Conservation (phyloP, 2,329 filamentous ascomycete species). For the Biscogniauxia marginata region DNA sequence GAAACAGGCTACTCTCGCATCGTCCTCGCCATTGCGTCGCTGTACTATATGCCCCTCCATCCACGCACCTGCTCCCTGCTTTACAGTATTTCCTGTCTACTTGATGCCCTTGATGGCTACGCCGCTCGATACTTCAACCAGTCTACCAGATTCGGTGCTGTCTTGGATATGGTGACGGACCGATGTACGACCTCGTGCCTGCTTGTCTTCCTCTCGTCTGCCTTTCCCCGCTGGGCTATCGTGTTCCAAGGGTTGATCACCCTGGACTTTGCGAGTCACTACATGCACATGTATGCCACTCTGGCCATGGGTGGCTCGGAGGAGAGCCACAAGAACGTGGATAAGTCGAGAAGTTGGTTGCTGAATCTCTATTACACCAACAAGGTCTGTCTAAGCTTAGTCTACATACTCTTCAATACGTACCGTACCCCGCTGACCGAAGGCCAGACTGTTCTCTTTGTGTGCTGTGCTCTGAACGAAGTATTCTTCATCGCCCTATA, state of each 20-base stretch:
- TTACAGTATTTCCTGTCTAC: constrained; percentile 90
- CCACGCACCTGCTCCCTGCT: constrained; percentile 90
- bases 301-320: constrained; percentile 79
- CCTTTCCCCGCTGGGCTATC: constrained; percentile 91
- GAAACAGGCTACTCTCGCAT: constrained; percentile 72
- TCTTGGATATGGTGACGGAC: constrained; percentile 98
- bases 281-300: constrained; percentile 98
- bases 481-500: constrained; percentile 98
- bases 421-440: constrained; percentile 15
- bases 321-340: constrained; percentile 90
- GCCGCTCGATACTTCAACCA: constrained; percentile 89
- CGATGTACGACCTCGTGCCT: constrained; percentile 94
- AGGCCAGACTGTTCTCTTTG: constrained; percentile 78
- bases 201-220: constrained; percentile 89
- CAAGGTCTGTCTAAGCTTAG: constrained; percentile 61
- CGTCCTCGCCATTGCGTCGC: constrained; percentile 79
- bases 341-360: constrained; percentile 82
- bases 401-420: not conserved
- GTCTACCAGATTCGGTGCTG: constrained; percentile 91
- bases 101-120: constrained; percentile 92
- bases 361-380: constrained; percentile 97
- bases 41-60: constrained; percentile 99
- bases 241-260: constrained; percentile 92
- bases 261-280: constrained; percentile 92
- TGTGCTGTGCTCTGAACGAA: constrained; percentile 89